These are phyloP conservation scores for Leccinum pellstonianum DNA, from an alignment of 768 basidiomycete species.

Conservation along the genomic window DNA sequence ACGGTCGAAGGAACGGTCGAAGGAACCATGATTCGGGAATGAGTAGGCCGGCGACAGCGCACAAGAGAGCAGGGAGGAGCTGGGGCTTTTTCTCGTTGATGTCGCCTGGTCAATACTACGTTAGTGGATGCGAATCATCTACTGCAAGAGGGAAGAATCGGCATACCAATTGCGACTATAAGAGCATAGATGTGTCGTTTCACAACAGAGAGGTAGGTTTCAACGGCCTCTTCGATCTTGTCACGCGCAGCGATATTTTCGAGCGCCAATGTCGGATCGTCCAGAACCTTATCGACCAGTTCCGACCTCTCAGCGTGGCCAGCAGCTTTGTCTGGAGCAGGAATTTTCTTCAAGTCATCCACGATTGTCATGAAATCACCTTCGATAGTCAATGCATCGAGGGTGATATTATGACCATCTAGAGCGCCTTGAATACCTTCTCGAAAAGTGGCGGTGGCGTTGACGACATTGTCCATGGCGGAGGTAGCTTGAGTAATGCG, in stretches of 20 bases:
- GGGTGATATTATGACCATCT: slow-evolving; percentile 4
- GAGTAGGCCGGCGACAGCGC: slow-evolving; percentile 6
- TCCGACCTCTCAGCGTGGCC: slow-evolving; percentile 2
- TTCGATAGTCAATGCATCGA: slow-evolving; percentile 10
- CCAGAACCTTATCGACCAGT: slow-evolving; percentile 9
- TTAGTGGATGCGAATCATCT: background rate
- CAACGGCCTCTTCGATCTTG: slow-evolving; percentile 7
- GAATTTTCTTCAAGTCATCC: slow-evolving; percentile 2
- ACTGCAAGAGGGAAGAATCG: background rate
- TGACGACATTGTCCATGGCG: slow-evolving; percentile 12
- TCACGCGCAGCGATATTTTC: background rate
- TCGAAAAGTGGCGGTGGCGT: slow-evolving; percentile 12
- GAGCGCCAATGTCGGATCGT: slow-evolving; percentile 4
- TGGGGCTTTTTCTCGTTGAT: slow-evolving; percentile 14
- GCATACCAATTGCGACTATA: slow-evolving; percentile 12
- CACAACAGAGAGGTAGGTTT: slow-evolving; percentile 2
- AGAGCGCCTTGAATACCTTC: slow-evolving; percentile 6
- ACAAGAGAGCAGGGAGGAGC: slow-evolving; percentile 6
- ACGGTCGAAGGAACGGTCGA: background rate
- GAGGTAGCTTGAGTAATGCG: slow-evolving; percentile 4
- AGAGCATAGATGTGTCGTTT: slow-evolving; percentile 10
- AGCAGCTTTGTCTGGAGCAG: background rate
- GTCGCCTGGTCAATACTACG: slow-evolving; percentile 1
- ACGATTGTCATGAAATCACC: slow-evolving; percentile 2
- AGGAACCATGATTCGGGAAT: slow-evolving; percentile 18